A percentile compares a stretch with the other conserved stretches of the same genome.
phyloP scores from a whole-genome alignment of 371 early-diverging fungal genomes.

The Funneliformis caledonium region DNA sequence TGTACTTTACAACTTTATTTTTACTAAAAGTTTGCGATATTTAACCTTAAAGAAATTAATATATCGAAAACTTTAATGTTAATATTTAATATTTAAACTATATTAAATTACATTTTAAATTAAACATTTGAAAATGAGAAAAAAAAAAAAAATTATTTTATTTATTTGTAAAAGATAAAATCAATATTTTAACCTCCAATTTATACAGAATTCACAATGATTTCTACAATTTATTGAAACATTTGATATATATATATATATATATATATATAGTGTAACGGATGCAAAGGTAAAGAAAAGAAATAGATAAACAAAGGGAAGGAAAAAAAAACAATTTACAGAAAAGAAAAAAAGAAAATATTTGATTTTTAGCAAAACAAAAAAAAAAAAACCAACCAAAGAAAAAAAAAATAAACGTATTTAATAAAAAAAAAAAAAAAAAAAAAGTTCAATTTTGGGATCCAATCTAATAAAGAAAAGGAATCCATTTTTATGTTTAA shows the following conservation, averaged over 20 bases:
- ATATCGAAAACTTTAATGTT: no score
- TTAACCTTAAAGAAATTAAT: no score
- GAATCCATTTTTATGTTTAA: constrained; percentile 1
- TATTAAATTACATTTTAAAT: no score
- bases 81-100: no score
- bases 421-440: neutral
- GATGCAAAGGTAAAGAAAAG: neutral
- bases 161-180: neutral
- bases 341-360: no score
- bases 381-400: neutral
- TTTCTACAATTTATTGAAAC: neutral
- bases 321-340: neutral
- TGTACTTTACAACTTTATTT: no score
- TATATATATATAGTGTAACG: neutral
- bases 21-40: no score
- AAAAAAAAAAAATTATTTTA: no score
- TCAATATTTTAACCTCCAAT: neutral
- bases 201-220: neutral
- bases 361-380: neutral
- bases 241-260: no score
- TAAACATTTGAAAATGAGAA: no score
- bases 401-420: neutral
- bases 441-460: neutral
- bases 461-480: neutral
- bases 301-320: neutral